A percentile compares a stretch with the other conserved stretches of the same genome.
phyloP scores from a whole-genome alignment of 78 protist genomes.

The Emiliania huxleyi region DNA sequence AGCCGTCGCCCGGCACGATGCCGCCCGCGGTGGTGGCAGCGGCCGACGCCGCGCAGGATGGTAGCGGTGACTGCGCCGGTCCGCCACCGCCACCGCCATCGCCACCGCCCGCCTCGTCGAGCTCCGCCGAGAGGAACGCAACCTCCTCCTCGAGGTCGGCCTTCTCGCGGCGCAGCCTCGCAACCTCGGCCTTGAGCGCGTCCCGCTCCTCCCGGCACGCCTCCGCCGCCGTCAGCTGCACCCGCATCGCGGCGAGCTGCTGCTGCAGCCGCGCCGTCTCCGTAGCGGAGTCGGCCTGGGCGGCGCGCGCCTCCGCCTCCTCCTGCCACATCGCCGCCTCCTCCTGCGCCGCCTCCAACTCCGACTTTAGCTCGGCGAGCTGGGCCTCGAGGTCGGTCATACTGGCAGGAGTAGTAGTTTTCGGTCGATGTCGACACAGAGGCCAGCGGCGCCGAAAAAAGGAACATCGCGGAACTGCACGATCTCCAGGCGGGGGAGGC shows the following conservation, averaged over 20 bases:
- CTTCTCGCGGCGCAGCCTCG: not conserved
- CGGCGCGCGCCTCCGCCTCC: not conserved
- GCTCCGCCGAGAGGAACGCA: not conserved
- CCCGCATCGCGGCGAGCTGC: not conserved
- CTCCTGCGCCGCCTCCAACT: not conserved
- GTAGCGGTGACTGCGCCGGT: not conserved
- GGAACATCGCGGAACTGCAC: too few species aligned
- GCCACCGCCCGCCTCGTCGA: constrained; percentile 6
- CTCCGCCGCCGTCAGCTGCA: not conserved
- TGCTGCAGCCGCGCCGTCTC: not conserved
- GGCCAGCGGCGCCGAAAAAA: too few species aligned
- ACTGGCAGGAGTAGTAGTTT: too few species aligned
- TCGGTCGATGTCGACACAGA: too few species aligned
- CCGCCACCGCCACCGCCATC: not conserved
- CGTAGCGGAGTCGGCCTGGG: not conserved
- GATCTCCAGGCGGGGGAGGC: too few species aligned
- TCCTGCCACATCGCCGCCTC: not conserved
- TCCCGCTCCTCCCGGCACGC: too few species aligned
- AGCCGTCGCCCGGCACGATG: not conserved
- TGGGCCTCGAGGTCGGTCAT: too few species aligned
- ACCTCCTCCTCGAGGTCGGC: not conserved
- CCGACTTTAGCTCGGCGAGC: not conserved
- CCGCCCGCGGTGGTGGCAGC: not conserved
- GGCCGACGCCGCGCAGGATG: not conserved
- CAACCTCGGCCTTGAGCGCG: not conserved